Evolutionary conservation across 306 rosid genomes (phyloP), one percentile per base, ranked within the genome.

Genomic region (Castanopsis chinensis): DNA sequence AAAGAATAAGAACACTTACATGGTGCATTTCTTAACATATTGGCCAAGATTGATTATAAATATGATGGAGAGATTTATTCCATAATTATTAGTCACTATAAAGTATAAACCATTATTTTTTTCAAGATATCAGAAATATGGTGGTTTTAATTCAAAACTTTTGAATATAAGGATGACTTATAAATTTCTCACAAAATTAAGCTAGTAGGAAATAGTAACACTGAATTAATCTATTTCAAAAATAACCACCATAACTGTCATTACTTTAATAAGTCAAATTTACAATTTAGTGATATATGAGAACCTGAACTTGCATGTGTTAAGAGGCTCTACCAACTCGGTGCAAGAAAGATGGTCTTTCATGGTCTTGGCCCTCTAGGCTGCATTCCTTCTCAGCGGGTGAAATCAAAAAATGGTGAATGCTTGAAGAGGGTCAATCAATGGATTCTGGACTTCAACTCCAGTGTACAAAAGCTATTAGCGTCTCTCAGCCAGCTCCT

Each of bases 301-400:
- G 5, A 25, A 11, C 6, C 4, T 43, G 27, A 10, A 20, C 25
- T 32, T 77, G 25, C 37, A 74, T 49, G 3, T 52, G 15, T 3
- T 52, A 92, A 49, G 98, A 89, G 79, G 59, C 87, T 94, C 2
- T 83, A 94, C 87, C 71, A 86, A 17, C 81, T 94, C 9, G 97
- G 90, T 72, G 97, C 97, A 64, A 74, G 86, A 82, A 91, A 87
- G 33, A 79, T 92, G 73, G 81, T 88, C 6, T 54, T 92, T 68
- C 88, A 94, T 65, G 97, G 97, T 23, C 72, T 94, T 53, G 94
- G 94, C 5, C 97, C 98, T 8, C 86, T 92, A 0, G 98, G 98
- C n/a, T 94, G 98, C 83, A 92, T 94, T 82, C 97, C 98, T 33
- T 94, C 98, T 15, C 97, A 94, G 57, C 83, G 96, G 76, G 97